Base-by-base conservation (phyloP, 768 basidiomycete genomes). In the Paxillus ammoniavirescens region DNA sequence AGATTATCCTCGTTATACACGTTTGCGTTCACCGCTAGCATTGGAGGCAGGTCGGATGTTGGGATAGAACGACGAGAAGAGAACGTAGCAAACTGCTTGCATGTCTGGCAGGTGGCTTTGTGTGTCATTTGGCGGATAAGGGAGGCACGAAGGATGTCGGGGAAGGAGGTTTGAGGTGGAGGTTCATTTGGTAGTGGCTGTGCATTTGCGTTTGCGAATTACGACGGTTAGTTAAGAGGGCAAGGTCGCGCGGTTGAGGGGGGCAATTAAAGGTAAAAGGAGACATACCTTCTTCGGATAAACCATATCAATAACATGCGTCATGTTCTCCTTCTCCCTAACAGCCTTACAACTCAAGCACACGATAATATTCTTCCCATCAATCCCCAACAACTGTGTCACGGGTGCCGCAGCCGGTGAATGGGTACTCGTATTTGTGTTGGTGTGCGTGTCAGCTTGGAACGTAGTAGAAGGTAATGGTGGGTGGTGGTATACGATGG, bases 1-100 rank as follows among this genome's bases (percentile, higher is more conserved):
- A 87, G 64, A 36, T 79, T 82, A 15, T 96, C 94, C 1, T 90
- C 82, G 18, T 83, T 86, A 53, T 86, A 82, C 1, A 91, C 86
- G 31, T 82, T 84, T 1, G 94, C 86, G 69, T 98, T 98, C 58
- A 99, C 70, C 0, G 90, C 86, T 10, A 99, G 73, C 17, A 98
- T 77, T 0, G 93, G 87, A 0, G 97, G 97, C 1, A 98, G 73
- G 51, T 86, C 81, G 44, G 71, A 66, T 10, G 82, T 78, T 15
- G 83, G 72, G 35, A 88, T 83, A 2, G 83, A 84, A 12, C 90
- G 83, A 38, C 79, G 78, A 33, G 84, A 85, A 37, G 84, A 80
- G 56, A 96, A 89, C 13, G 77, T 85, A 2, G 88, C 71, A 61
- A 89, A 84, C 36, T 86, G 83, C 66, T 86, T 89, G 75, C 96